Conservation (phyloP, 148 eudicot species). For the Heliamphora exappendiculata region DNA sequence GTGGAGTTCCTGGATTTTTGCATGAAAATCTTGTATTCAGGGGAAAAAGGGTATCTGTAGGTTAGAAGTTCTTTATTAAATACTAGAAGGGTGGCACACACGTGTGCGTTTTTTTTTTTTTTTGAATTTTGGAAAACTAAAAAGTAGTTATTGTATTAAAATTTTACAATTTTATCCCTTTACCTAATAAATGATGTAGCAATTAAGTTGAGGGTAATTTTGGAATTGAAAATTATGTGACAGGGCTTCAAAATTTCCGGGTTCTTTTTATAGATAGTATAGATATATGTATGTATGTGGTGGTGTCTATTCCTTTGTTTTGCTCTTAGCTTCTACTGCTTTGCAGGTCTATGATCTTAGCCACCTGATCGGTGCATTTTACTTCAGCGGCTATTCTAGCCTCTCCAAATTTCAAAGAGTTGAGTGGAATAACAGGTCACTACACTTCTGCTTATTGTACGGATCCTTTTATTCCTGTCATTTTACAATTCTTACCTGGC, state of each 20-base stretch:
- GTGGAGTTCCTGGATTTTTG: neutral
- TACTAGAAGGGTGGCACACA: neutral
- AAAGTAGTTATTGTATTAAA: too few species aligned
- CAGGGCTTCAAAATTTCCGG: too few species aligned
- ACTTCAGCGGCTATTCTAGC: conserved; percentile 61
- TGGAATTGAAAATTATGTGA: too few species aligned
- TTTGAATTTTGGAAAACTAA: too few species aligned
- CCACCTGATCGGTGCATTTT: conserved; percentile 50
- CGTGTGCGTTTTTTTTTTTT: too few species aligned
- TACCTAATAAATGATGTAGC: too few species aligned
- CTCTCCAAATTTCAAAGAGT: conserved; percentile 59
- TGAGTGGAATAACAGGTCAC: conserved; percentile 89
- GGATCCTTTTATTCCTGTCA: neutral
- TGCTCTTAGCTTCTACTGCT: neutral
- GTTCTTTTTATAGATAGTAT: too few species aligned
- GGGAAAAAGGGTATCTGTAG: neutral
- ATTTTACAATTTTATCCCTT: too few species aligned
- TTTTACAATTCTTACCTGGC: neutral
- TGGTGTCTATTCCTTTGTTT: too few species aligned
- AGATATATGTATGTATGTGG: too few species aligned
- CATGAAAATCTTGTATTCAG: neutral
- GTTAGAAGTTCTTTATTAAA: neutral
- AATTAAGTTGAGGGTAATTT: too few species aligned
- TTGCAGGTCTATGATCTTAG: conserved; percentile 71
- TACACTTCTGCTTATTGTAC: neutral